Evolutionary conservation across 495 filamentous ascomycete genomes (phyloP).

Genomic region (Aspergillus affinis): DNA sequence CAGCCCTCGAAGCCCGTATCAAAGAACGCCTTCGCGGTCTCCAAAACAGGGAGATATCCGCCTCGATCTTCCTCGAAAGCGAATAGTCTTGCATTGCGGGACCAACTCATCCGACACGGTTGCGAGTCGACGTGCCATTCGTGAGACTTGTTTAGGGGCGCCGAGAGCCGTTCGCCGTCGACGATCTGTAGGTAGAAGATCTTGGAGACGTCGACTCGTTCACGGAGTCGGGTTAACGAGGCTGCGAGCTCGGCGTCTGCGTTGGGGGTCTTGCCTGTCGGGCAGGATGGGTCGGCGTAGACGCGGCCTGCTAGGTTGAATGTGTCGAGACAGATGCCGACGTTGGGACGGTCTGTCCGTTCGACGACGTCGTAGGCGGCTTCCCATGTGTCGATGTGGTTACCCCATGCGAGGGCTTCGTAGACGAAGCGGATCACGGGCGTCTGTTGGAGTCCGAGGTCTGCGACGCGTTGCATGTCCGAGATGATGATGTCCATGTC

Average conservation of each 20-base stretch:
- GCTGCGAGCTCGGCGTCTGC: conserved; percentile 57
- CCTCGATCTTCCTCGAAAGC: conserved; percentile 69
- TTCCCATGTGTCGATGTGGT: conserved; percentile 73
- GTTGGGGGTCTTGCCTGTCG: conserved; percentile 53
- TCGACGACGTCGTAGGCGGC: conserved; percentile 66
- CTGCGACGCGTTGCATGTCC: conserved; percentile 65
- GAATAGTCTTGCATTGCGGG: conserved; percentile 73
- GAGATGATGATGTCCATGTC: conserved; percentile 58
- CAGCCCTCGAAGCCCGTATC: conserved; percentile 71
- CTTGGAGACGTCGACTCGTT: conserved; percentile 61
- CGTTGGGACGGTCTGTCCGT: conserved; percentile 66
- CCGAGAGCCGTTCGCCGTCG: conserved; percentile 64
- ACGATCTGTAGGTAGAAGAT: conserved; percentile 81
- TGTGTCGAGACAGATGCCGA: conserved; percentile 77
- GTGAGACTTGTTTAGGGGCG: conserved; percentile 62
- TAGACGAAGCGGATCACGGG: conserved; percentile 72
- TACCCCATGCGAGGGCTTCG: conserved; percentile 75
- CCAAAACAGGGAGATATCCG: conserved; percentile 66
- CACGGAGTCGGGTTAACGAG: conserved; percentile 57
- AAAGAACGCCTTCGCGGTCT: conserved; percentile 60
- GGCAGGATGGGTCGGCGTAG: conserved; percentile 65
- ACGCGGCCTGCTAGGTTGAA: conserved; percentile 78
- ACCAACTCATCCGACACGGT: conserved; percentile 76
- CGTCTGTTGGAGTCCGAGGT: conserved; percentile 53
- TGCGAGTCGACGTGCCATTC: conserved; percentile 62